These are phyloP conservation scores for Saussurea involucrata DNA, from an alignment of 129 eudicot genomes.

Conservation along the genomic window DNA sequence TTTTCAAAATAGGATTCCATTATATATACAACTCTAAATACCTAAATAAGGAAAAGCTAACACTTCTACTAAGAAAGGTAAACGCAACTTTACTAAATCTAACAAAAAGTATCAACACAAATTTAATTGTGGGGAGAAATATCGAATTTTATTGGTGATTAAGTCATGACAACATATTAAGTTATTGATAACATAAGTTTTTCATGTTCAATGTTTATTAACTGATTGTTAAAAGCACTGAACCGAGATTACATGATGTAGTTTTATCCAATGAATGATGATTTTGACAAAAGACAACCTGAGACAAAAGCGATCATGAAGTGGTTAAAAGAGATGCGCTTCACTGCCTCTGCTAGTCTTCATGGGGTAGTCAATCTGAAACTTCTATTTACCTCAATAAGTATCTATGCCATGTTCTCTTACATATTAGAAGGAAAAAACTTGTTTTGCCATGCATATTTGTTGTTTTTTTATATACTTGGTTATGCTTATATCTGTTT, in stretches of 20 bases:
- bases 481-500: not conserved
- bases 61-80: too few species aligned
- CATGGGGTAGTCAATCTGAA: conserved; percentile 75
- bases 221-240: conserved; percentile 18
- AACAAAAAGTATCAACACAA: not conserved
- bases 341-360: conserved; percentile 93
- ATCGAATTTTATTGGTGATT: not conserved
- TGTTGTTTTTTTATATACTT: not conserved
- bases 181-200: not conserved
- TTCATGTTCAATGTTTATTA: not conserved
- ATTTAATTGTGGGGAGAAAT: not conserved
- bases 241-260: conserved; percentile 39
- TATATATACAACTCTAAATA: too few species aligned
- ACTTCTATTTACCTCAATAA: conserved; percentile 12
- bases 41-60: too few species aligned
- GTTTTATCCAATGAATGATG: conserved; percentile 82
- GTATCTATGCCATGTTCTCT: not conserved
- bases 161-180: not conserved
- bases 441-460: not conserved
- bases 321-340: conserved; percentile 62
- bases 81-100: too few species aligned
- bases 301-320: conserved; percentile 95
- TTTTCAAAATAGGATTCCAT: too few species aligned
- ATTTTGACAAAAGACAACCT: conserved; percentile 57
- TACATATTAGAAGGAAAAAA: not conserved